Conservation (phyloP, 2,329 filamentous ascomycete genomes). For the Davidsoniella virescens region DNA sequence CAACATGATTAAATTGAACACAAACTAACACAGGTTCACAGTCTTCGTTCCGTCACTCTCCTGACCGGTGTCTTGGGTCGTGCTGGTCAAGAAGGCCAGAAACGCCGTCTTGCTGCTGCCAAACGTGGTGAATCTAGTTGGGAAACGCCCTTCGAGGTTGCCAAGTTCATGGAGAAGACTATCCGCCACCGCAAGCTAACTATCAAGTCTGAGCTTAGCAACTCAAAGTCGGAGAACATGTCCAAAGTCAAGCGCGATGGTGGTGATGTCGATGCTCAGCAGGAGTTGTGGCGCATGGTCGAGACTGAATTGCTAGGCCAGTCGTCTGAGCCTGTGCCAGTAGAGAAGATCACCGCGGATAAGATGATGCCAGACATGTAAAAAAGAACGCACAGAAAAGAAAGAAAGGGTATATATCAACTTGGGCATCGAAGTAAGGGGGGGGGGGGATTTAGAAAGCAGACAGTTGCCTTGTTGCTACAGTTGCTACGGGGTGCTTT, state of each 20-base stretch:
- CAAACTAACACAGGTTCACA: conserved; percentile 21
- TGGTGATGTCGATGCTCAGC: conserved; percentile 11
- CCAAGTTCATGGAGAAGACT: conserved; percentile 21
- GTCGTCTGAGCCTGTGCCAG: conserved; percentile 3
- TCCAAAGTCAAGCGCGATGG: conserved; percentile 11
- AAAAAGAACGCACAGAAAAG: neutral
- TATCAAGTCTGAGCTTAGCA: conserved; percentile 6
- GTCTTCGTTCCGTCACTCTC: conserved; percentile 64
- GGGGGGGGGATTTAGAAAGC: no score
- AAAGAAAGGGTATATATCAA: neutral
- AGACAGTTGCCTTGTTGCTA: no score
- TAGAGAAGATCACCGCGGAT: conserved; percentile 9
- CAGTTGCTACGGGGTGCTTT: no score
- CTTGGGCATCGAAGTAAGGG: no score
- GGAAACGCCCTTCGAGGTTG: conserved; percentile 31
- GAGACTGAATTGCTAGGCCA: conserved; percentile 10
- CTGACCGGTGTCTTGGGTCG: conserved; percentile 74
- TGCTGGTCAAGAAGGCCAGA: conserved; percentile 64
- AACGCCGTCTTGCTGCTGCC: conserved; percentile 47
- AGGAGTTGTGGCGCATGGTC: conserved; percentile 13
- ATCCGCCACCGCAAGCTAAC: conserved; percentile 9
- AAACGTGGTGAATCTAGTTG: conserved; percentile 46
- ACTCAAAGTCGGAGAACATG: conserved; percentile 9
- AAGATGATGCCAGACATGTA: conserved; percentile 11
- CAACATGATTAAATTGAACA: neutral